A percentile compares a stretch with the other conserved stretches of the same genome.
Evolutionary conservation across 306 rosid genomes (phyloP).

Genomic region (Begonia fuchsioides): DNA sequence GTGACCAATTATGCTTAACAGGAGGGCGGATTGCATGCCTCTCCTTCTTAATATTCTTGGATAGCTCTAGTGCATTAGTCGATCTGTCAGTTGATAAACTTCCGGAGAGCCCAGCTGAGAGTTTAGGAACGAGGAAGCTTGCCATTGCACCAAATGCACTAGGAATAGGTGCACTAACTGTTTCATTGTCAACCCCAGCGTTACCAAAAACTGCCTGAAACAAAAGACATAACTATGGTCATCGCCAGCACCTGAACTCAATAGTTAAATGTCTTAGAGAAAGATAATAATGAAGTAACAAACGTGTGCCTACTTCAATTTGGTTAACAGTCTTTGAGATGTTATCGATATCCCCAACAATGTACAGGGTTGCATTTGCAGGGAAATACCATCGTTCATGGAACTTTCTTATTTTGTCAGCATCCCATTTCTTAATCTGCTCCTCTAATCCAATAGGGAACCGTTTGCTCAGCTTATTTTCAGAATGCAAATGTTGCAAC

Average conservation of each 20-base stretch:
- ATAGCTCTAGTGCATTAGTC: slow-evolving; percentile 49
- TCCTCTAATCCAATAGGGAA: slow-evolving; percentile 98
- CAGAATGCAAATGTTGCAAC: slow-evolving; percentile 93
- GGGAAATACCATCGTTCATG: slow-evolving; percentile 99
- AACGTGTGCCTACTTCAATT: slow-evolving; percentile 52
- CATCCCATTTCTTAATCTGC: slow-evolving; percentile 97
- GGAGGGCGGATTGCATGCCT: slow-evolving; percentile 89
- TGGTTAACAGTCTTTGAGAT: slow-evolving; percentile 66
- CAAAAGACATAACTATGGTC: slow-evolving; percentile 11
- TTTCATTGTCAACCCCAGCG: slow-evolving; percentile 52
- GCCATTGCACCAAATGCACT: slow-evolving; percentile 97
- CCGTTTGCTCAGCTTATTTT: slow-evolving; percentile 96
- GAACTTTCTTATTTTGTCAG: slow-evolving; percentile 88
- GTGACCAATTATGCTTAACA: slow-evolving; percentile 91
- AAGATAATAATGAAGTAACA: slow-evolving; percentile 6
- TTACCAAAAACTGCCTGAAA: slow-evolving; percentile 80
- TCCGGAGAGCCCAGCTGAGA: slow-evolving; percentile 70
- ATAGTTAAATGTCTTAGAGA: slow-evolving; percentile 4
- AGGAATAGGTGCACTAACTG: slow-evolving; percentile 52
- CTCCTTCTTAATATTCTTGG: slow-evolving; percentile 56
- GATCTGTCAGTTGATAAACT: slow-evolving; percentile 52
- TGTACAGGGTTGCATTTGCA: slow-evolving; percentile 92
- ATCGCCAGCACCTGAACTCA: slow-evolving; percentile 12
- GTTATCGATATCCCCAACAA: slow-evolving; percentile 89
- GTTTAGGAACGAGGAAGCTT: slow-evolving; percentile 93